These are phyloP conservation scores for Starmerella sp. DNA, from an alignment of 805 yeast genomes.

Conservation along the genomic window DNA sequence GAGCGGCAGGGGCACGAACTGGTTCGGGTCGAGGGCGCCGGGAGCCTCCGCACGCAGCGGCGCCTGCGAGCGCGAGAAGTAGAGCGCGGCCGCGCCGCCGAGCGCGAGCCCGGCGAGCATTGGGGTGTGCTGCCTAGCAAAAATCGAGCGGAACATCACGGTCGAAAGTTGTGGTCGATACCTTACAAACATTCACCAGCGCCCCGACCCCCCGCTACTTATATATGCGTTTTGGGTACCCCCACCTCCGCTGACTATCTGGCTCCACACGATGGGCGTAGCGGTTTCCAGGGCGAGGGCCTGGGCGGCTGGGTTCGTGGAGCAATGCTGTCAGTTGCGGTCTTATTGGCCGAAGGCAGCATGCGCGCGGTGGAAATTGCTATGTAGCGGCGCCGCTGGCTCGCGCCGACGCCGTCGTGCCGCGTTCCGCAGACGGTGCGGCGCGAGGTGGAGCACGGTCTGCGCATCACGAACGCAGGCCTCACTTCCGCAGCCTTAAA, in stretches of 20 bases:
- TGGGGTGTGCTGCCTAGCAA: slow-evolving; percentile 12
- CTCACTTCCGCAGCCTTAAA: too few species aligned
- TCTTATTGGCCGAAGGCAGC: not conserved
- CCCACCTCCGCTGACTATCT: not conserved
- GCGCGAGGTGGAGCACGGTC: not conserved
- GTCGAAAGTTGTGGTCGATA: not conserved
- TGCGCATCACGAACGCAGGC: too few species aligned
- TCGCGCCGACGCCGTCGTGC: too few species aligned
- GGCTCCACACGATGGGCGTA: slow-evolving; percentile 1
- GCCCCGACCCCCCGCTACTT: not conserved
- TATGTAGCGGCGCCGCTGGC: not conserved
- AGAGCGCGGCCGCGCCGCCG: slow-evolving; percentile 36
- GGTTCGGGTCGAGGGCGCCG: slow-evolving; percentile 22
- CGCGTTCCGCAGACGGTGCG: too few species aligned
- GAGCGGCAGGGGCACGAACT: slow-evolving; percentile 30
- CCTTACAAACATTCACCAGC: not conserved
- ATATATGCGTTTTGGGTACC: not conserved
- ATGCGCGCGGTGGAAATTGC: not conserved
- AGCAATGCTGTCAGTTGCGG: not conserved
- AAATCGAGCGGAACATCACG: slow-evolving; percentile 9
- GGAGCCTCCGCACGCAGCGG: slow-evolving; percentile 22
- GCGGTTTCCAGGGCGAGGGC: not conserved
- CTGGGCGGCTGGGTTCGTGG: not conserved
- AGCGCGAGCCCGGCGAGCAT: slow-evolving; percentile 32
- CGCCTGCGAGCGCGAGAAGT: slow-evolving; percentile 29